Evolutionary conservation across 768 basidiomycete genomes (phyloP), one percentile per base, ranked within the genome.

Genomic region (Saitozyma sp.): DNA sequence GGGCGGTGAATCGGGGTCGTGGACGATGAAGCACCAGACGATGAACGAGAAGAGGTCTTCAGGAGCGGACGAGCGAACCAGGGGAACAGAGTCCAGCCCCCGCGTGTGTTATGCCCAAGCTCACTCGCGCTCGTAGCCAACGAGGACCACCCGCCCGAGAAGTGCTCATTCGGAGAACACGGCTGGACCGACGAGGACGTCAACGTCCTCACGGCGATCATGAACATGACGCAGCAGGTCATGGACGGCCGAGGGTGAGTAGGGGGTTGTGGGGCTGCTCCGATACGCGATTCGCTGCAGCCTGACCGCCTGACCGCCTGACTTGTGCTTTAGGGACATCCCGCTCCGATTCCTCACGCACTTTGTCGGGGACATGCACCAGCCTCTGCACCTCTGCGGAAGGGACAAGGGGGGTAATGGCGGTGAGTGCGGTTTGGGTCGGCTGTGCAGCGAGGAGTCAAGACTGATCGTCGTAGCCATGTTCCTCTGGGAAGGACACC

Each of bases 331-430:
- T 46, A 69, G 87, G 2, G 86, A 88, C 71, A 89, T 92, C 69
- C 90, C 95, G 2, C 82, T 97, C 70, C 89, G 90, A 78, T 99
- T 96, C 82, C 82, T 99, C 40, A 85, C 94, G 39, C 96, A 99
- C 78, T 97, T 92, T 70, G 58, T 96, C 10, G 93, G 95, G 0
- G 95, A 97, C 77, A 83, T 95, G 83, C 95, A 96, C 71, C 87
- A 89, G 84, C 95, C 95, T 6, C 81, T 99, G 58, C 95, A 99
- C 78, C 84, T 99, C 43, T 89, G 89, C 0, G 91, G 91, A 2
- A 83, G 92, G 16, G 87, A 92, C 68, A 84, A 90, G 39, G 95
- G 95, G 6, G 95, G 94, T 0, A 98, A 97, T 73, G 84, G 85
- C 7, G 82, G 82, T 78, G 58, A 65, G 79, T 73, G 11, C 39